Percentiles rank a stretch among this genome's conserved stretches.
Conservation (phyloP, 2,329 filamentous ascomycete genomes). For the Diaporthe humulicola region DNA sequence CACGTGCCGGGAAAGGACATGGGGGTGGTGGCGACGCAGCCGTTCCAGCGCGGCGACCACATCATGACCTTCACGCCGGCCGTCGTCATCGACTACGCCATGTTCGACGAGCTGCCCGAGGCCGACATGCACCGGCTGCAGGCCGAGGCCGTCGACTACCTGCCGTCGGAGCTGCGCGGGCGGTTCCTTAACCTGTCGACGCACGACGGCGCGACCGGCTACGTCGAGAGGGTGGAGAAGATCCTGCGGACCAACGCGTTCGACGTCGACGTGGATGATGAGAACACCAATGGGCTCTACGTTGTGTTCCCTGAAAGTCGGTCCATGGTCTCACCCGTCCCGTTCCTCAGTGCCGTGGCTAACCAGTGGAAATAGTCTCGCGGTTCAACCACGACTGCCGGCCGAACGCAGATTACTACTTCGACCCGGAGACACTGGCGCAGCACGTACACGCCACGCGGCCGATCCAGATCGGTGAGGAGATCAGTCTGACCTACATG, state of each 20-base stretch:
- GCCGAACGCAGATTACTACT: slow-evolving; percentile 59
- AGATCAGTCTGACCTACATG: slow-evolving; percentile 59
- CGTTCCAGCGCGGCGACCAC: slow-evolving; percentile 52
- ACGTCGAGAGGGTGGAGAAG: slow-evolving; percentile 49
- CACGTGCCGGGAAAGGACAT: slow-evolving; percentile 55
- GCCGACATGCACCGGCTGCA: slow-evolving; percentile 49
- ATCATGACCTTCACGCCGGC: slow-evolving; percentile 56
- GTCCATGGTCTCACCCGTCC: slow-evolving; percentile 9
- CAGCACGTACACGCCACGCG: slow-evolving; percentile 56
- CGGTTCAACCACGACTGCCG: slow-evolving; percentile 61
- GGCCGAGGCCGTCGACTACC: slow-evolving; percentile 47
- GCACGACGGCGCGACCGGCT: slow-evolving; percentile 46
- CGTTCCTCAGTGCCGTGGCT: neutral
- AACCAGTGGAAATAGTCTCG: slow-evolving; percentile 46
- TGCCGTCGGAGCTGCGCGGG: slow-evolving; percentile 49
- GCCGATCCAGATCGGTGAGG: slow-evolving; percentile 56
- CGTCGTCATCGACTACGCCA: slow-evolving; percentile 55
- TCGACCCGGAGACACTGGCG: slow-evolving; percentile 53
- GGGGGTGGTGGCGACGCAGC: slow-evolving; percentile 52
- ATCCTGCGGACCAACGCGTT: slow-evolving; percentile 56
- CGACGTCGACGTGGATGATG: slow-evolving; percentile 51
- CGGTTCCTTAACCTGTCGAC: slow-evolving; percentile 54
- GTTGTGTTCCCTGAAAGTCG: slow-evolving; percentile 55
- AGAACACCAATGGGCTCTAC: slow-evolving; percentile 50
- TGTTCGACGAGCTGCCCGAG: slow-evolving; percentile 48